phyloP scores from a whole-genome alignment of 225 moss, liverwort and hornwort species.

The Pseudoscleropodium purum region DNA sequence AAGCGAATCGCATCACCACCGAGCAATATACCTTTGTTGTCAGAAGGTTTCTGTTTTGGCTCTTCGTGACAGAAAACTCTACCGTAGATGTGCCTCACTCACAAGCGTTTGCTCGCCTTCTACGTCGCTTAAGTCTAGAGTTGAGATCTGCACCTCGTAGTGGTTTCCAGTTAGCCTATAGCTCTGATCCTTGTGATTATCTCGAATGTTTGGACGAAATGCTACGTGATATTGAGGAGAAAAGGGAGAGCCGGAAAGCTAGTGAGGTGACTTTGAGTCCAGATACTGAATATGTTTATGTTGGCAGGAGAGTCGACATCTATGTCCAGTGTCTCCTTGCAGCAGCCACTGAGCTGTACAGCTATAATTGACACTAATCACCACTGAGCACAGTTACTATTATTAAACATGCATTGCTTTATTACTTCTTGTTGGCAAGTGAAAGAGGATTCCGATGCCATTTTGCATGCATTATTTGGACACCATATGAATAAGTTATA shows the following conservation, averaged over 20 bases:
- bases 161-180: background rate
- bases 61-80: background rate
- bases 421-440: background rate
- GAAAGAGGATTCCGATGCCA: accelerated
- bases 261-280: background rate
- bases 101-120: background rate
- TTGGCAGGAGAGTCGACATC: background rate
- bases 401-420: background rate
- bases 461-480: background rate
- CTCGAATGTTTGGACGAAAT: background rate
- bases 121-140: background rate
- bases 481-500: background rate
- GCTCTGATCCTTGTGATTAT: background rate
- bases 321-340: background rate
- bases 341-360: too few species aligned
- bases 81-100: background rate
- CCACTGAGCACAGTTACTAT: background rate
- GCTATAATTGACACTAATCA: background rate
- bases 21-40: background rate
- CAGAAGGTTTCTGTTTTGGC: background rate
- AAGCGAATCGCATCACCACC: background rate
- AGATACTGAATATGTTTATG: background rate
- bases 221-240: background rate
- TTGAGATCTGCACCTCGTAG: background rate
- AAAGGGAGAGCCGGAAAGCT: background rate